phyloP scores from a whole-genome alignment of 805 yeast genomes.

The Metschnikowia henanensis region DNA sequence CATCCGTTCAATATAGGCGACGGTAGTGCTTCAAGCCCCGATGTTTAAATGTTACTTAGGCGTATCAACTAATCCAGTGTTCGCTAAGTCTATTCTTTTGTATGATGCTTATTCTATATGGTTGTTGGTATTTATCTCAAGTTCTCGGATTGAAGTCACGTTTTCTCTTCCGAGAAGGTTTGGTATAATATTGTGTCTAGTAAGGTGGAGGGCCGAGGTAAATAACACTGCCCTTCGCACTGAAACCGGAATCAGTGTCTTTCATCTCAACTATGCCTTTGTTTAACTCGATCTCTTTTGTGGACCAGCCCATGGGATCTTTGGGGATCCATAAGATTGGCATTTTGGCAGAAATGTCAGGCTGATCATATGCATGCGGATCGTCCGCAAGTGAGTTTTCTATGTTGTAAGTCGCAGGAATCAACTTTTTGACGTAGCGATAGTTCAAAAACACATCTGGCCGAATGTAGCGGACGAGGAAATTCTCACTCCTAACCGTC shows the following conservation, averaged over 20 bases:
- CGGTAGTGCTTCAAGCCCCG: no score
- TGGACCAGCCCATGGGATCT: constrained; percentile 84
- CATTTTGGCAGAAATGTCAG: constrained; percentile 65
- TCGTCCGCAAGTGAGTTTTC: constrained; percentile 48
- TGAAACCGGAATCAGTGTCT: constrained; percentile 66
- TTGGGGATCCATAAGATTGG: constrained; percentile 92
- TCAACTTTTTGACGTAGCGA: constrained; percentile 31
- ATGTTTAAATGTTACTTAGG: no score
- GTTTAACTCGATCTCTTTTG: constrained; percentile 55
- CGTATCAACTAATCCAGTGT: no score
- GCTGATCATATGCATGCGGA: constrained; percentile 70
- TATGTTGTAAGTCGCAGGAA: constrained; percentile 36
- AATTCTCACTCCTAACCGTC: constrained; percentile 36
- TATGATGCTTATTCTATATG: no score
- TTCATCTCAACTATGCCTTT: constrained; percentile 56
- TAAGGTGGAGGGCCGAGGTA: constrained; percentile 37
- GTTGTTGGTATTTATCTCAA: no score
- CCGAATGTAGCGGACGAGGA: constrained; percentile 48
- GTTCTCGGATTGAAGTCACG: not conserved
- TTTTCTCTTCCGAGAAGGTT: no score
- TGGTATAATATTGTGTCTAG: no score
- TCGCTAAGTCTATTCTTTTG: no score
- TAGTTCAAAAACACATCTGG: constrained; percentile 61
- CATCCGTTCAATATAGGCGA: no score
- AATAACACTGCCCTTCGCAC: constrained; percentile 31